Percentiles rank a stretch among this genome's conserved stretches.
These are phyloP conservation scores for Penicillium fuscoglaucum DNA, from an alignment of 2,329 filamentous ascomycete genomes.

Conservation along the genomic window DNA sequence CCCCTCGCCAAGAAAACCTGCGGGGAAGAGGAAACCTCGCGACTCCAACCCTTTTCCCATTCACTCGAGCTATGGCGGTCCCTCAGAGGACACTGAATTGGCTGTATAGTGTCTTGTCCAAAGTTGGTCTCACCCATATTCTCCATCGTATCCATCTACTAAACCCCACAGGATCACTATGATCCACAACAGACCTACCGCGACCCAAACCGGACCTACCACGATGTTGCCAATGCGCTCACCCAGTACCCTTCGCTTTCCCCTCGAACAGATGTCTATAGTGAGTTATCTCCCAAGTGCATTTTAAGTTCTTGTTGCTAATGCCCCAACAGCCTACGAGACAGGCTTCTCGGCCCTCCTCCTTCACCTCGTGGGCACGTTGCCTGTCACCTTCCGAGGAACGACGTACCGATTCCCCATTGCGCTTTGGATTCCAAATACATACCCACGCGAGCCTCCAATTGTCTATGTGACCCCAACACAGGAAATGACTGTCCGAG, in stretches of 20 bases:
- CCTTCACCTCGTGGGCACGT: constrained; percentile 78
- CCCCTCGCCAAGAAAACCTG: constrained; percentile 12
- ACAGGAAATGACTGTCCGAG: constrained; percentile 82
- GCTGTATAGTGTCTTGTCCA: constrained; percentile 88
- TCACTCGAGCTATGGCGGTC: constrained; percentile 53
- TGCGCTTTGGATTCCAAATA: constrained; percentile 88
- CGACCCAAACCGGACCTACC: constrained; percentile 89
- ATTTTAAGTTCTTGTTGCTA: constrained; percentile 22
- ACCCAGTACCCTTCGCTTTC: constrained; percentile 76
- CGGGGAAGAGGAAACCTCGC: constrained; percentile 12
- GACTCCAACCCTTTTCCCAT: constrained; percentile 7
- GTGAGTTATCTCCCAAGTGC: constrained; percentile 53
- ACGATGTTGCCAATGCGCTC: constrained; percentile 81
- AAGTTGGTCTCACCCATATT: constrained; percentile 49
- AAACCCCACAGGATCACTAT: constrained; percentile 36
- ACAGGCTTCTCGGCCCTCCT: constrained; percentile 84
- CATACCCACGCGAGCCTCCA: constrained; percentile 82
- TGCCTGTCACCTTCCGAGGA: constrained; percentile 89
- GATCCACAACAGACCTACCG: constrained; percentile 73
- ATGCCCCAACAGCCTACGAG: constrained; percentile 67
- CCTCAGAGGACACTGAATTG: constrained; percentile 90
- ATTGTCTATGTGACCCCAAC: constrained; percentile 87
- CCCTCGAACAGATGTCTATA: constrained; percentile 92
- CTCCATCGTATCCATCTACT: not conserved
- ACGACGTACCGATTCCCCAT: constrained; percentile 88